Evolutionary conservation across 2,329 filamentous ascomycete genomes (phyloP), one percentile per base, ranked within the genome.

Genomic region (Nemania abortiva): DNA sequence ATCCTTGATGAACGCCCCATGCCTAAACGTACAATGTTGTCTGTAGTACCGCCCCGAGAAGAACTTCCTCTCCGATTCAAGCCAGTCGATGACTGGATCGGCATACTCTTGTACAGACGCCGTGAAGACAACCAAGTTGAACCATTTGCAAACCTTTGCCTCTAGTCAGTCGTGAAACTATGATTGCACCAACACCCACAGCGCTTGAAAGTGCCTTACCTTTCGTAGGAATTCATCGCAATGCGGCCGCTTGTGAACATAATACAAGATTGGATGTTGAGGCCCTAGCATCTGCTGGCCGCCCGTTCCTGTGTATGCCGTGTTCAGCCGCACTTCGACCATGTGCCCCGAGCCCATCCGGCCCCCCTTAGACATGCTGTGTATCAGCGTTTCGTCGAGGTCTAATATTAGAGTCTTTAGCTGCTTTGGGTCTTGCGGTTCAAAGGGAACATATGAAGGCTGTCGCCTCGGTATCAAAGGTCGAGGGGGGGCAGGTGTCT

Each of bases 51-150:
- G 87, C 49, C 91, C 93, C 42, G 92, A 92, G 82, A 99, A 99
- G 84, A 94, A 98, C 82, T 98, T 98, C 77, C 95, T 90, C 82
- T 99, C 96, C 74, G 94, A 91, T 82, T 99, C 96, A 69, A 99
- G 87, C 94, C 95, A 98, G 85, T 99, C 96, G 79, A 99, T 98
- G 65, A 99, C 96, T 0, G 96, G 96, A 80, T 99, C 96, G 66
- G 96, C 96, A 77, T 99, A 99, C 81, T 99, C 96, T 80, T 99
- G 96, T 45, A 99, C 96, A 22, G 94, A 97, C 2, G 96, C 96
- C 10, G 96, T 99, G 81, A 99, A 99, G 55, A 98, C 87, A 60
- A 99, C 93, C 18, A 99, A 85, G 79, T 98, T 98, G 83, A 97
- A 99, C 96, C 96, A 99, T 83, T 97, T 97, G 85, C 91, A 94